Evolutionary conservation across 106 monocot genomes (phyloP), one percentile per base, ranked within the genome.

Genomic region (Narthecium ossifragum): DNA sequence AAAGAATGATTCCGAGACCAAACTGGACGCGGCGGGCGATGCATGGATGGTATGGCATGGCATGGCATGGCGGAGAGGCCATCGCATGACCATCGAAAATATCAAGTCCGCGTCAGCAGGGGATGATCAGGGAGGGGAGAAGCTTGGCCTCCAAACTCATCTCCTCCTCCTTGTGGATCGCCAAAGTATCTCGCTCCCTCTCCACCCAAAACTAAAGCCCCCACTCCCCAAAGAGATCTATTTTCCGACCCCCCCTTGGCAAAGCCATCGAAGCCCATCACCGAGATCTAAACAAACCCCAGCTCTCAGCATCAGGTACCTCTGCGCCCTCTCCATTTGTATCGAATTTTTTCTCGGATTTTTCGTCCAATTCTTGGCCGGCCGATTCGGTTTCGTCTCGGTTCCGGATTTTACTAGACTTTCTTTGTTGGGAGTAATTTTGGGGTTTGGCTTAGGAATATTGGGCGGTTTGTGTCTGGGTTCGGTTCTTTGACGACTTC

Each of bases 51-150:
- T 8, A 18, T 14, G 50, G n/a, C 14, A 46, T 23, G 24, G 49
- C 43, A 43, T 43, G n/a, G n/a, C 43, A 43, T 43, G 2, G 6
- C 18, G 43, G 43, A 0, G 43, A 18, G 2, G 43, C 17, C 43
- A n/a, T 18, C 43, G 12, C 10, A 10, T 1, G 28, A 2, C 30
- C 49, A 17, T 32, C 32, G 36, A 82, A 81, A 82, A 76, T 82
- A 82, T 82, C 76, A 72, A 55, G 27, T 58, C 72, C 81, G 61
- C 77, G 76, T 73, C 62, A 77, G 81, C 76, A 43, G 17, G 18
- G 57, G 48, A 54, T 41, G 73, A 69, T 67, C 60, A 27, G 11
- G 43, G 62, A 29, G 32, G 63, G 30, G 31, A 15, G 66, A 60
- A 65, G 64, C 29, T 11, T 27, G 60, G 64, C 70, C 64, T 56